These are phyloP conservation scores for Mallotus repandus DNA, from an alignment of 441 rosid genomes.

Conservation along the genomic window DNA sequence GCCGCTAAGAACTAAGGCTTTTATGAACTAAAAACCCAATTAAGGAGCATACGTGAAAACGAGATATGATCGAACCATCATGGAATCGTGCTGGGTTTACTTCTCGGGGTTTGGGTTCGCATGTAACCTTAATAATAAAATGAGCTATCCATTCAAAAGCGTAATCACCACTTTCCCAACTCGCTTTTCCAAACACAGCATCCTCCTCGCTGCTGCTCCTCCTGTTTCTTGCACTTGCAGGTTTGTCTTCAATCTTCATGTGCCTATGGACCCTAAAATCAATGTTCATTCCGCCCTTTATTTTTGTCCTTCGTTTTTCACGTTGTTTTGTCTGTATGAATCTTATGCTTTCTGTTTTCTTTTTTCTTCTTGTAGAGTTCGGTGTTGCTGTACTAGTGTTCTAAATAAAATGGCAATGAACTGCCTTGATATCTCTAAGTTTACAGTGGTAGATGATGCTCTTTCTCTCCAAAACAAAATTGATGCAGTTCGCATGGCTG, in stretches of 20 bases:
- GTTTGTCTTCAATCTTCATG: not conserved
- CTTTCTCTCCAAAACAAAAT: slow-evolving; percentile 47
- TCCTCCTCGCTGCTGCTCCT: not conserved
- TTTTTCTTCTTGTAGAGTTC: slow-evolving; percentile 23
- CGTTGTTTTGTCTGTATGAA: not conserved
- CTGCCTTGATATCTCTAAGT: slow-evolving; percentile 29
- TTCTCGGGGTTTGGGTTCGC: too few species aligned
- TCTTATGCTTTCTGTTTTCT: not conserved
- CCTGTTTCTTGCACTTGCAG: not conserved
- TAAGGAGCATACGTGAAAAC: too few species aligned
- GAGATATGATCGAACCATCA: too few species aligned
- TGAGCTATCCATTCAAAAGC: not conserved
- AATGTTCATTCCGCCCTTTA: too few species aligned
- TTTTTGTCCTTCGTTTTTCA: not conserved
- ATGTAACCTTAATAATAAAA: not conserved
- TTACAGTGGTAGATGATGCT: slow-evolving; percentile 43
- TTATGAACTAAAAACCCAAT: too few species aligned
- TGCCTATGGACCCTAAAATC: too few species aligned
- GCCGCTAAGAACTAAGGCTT: too few species aligned
- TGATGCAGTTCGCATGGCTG: slow-evolving; percentile 52
- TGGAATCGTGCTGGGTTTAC: too few species aligned
- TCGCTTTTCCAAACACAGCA: not conserved
- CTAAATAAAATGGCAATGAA: slow-evolving; percentile 30
- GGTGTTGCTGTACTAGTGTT: slow-evolving; percentile 19
- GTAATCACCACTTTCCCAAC: not conserved